Base-by-base conservation (phyloP, 192 early-diverging fungal species). In the Backusella tuberculispora region DNA sequence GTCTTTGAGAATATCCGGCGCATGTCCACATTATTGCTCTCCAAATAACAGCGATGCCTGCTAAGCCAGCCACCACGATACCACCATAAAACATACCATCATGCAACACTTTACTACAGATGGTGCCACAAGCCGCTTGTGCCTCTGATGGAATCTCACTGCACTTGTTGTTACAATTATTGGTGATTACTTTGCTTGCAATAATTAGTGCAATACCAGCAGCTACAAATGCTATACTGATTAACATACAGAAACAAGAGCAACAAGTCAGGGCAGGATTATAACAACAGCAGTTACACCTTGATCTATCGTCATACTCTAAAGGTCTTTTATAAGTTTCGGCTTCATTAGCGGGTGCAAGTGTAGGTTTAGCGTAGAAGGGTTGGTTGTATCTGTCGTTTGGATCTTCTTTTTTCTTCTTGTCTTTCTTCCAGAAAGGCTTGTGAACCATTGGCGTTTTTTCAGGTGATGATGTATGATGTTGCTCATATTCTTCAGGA, bases 21-120 rank as follows among this genome's bases (percentile, higher is more conserved):
- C 79, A 80, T 6, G 44, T 70, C 79, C 79, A 80, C 69, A 74
- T 73, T 17, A 76, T 45, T 34, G 64, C 29, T 26, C 70, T 48
- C 79, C 79, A 80, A 15, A 80, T 47, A 21, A 74, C 40, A 44
- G 69, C 64, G 26, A 80, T 76, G 5, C 75, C 79, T 42, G 79
- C 79, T 41, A 80, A 64, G 7, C 45, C 66, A 17, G 79, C 67
- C 15, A 80, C 75, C 37, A 47, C 79, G 14, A 76, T 76, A 56
- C 79, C 79, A 44, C 74, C 74, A 73, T 80, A 80, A 44, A 80
- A 74, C 38, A 80, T 24, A 70, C 43, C 79, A 44, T 80, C 67
- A 38, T 80, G 72, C 14, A 76, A 21, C 3, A 75, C 60, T 40
- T 72, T 74, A 26, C 68, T 69, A 69, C 79, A 73, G 3, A 76